These are phyloP conservation scores for Elaeis guineensis DNA, from an alignment of 176 grass and related monocot species.

Conservation along the genomic window DNA sequence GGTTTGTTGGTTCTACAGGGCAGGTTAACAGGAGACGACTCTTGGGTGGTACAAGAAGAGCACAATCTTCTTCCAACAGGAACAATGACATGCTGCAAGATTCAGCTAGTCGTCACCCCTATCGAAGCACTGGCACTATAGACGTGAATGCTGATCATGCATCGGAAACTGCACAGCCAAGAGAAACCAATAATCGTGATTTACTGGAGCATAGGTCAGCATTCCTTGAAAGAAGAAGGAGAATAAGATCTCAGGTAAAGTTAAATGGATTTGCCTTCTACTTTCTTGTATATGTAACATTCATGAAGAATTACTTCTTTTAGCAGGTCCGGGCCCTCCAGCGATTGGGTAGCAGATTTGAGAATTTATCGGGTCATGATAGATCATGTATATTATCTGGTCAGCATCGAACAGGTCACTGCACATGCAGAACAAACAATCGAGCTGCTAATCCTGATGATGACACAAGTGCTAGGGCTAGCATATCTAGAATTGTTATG, in stretches of 20 bases:
- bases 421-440: conserved; percentile 64
- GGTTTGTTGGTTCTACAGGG: conserved; percentile 37
- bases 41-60: conserved; percentile 45
- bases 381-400: conserved; percentile 94
- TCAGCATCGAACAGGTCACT: conserved; percentile 74
- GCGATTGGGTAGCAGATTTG: conserved; percentile 87
- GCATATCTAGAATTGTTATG: conserved; percentile 99
- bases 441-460: conserved; percentile 70
- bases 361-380: conserved; percentile 83
- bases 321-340: conserved; percentile 90
- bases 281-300: conserved; percentile 1
- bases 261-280: conserved; percentile 28
- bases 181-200: conserved; percentile 51
- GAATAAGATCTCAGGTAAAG: conserved; percentile 89
- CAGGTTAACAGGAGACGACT: conserved; percentile 45
- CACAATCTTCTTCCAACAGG: conserved; percentile 47
- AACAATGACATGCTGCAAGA: conserved; percentile 38
- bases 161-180: conserved; percentile 21
- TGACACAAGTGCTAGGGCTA: conserved; percentile 59
- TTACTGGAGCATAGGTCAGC: conserved; percentile 76
- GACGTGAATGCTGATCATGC: conserved; percentile 3
- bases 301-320: conserved; percentile 14
- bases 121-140: conserved; percentile 9
- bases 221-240: conserved; percentile 90
- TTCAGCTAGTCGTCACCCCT: conserved; percentile 26